phyloP scores from a whole-genome alignment of 1,284 basidiomycete species.

The Ganoderma boninense region DNA sequence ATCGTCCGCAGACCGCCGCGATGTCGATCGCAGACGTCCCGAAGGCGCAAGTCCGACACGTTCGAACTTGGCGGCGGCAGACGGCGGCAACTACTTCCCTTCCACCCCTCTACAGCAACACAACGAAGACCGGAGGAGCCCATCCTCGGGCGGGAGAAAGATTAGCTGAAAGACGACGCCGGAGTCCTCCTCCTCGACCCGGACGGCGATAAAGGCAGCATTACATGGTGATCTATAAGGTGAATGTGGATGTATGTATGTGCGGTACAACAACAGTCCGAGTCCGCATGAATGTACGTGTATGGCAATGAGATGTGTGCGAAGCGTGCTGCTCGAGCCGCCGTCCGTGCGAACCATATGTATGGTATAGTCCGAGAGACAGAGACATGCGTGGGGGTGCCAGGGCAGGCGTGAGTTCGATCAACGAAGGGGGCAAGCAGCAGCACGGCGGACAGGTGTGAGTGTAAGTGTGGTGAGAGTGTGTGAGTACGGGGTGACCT shows the following conservation, averaged over 20 bases:
- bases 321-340: background rate
- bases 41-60: background rate
- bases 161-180: background rate
- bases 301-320: background rate
- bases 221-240: conserved; percentile 5
- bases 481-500: background rate
- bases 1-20: background rate
- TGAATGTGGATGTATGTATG: background rate
- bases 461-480: no score
- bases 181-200: background rate
- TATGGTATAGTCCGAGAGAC: background rate
- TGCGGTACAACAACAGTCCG: conserved; percentile 5
- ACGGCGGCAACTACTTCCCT: background rate
- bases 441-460: conserved; percentile 1
- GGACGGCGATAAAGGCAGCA: background rate
- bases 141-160: background rate
- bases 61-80: background rate
- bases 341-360: conserved; percentile 4
- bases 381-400: background rate
- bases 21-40: background rate
- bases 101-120: background rate
- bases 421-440: conserved; percentile 4
- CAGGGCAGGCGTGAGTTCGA: conserved; percentile 8
- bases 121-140: background rate
- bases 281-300: conserved; percentile 2